Conservation (phyloP, 768 basidiomycete genomes). For the Boletus tomentosulus region DNA sequence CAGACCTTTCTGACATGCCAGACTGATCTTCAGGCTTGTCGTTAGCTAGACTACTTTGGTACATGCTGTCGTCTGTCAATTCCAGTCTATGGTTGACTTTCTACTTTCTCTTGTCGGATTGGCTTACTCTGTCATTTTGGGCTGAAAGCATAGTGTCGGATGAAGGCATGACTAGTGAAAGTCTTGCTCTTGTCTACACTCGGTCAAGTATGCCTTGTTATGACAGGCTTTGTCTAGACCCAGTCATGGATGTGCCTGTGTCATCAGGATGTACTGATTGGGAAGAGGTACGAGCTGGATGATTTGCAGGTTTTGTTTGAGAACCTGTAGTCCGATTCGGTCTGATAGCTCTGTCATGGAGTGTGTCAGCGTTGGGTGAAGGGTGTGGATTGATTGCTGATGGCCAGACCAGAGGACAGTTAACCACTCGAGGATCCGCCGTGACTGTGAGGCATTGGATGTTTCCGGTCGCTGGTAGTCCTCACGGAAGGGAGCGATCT, state of each 20-base stretch:
- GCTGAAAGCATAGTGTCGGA: neutral
- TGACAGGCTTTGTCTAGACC: neutral
- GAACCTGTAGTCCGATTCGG: too few relatives aligned
- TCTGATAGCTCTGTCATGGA: too few relatives aligned
- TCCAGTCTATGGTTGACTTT: too few relatives aligned
- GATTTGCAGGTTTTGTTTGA: too few relatives aligned
- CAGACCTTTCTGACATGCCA: too few relatives aligned
- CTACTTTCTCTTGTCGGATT: too few relatives aligned
- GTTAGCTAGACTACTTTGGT: too few relatives aligned
- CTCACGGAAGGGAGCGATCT: neutral
- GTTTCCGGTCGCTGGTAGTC: neutral
- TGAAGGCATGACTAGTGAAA: slow-evolving; percentile 79
- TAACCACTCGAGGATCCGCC: slow-evolving; percentile 17
- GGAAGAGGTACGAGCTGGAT: neutral
- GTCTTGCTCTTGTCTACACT: slow-evolving; percentile 13
- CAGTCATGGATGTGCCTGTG: neutral
- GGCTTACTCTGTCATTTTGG: neutral
- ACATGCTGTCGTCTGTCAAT: too few relatives aligned
- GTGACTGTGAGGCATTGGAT: neutral
- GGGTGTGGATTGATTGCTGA: slow-evolving; percentile 5
- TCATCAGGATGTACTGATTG: neutral
- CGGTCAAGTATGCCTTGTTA: neutral
- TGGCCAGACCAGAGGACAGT: neutral
- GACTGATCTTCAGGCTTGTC: too few relatives aligned
- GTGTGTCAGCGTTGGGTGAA: neutral